phyloP scores from a whole-genome alignment of 345 rosid species.

The Isatis tinctoria region DNA sequence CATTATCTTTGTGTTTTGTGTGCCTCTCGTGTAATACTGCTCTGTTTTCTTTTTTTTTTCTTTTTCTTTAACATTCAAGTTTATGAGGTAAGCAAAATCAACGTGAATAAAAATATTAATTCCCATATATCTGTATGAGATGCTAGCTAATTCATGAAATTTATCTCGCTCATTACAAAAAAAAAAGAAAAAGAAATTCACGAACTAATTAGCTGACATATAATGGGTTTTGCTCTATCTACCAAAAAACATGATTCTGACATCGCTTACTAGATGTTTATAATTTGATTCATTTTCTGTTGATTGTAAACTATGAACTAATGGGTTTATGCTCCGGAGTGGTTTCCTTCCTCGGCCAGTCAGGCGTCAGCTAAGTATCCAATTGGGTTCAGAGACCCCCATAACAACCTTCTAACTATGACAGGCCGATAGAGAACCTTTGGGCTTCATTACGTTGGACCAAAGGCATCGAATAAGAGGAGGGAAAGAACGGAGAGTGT shows the following conservation, averaged over 20 bases:
- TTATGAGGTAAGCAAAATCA: conserved; percentile 2
- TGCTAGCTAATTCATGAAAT: neutral
- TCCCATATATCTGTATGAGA: neutral
- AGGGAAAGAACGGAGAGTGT: conserved; percentile 1
- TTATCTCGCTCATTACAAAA: no score
- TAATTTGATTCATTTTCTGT: neutral
- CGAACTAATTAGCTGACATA: neutral
- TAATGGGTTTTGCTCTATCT: neutral
- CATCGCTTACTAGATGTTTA: neutral
- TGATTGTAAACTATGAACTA: neutral
- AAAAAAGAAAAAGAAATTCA: neutral
- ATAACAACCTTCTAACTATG: no score
- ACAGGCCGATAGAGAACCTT: no score
- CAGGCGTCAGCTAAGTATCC: no score
- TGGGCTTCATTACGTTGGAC: no score
- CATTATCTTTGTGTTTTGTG: neutral
- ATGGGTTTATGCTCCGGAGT: neutral
- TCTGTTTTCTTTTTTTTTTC: neutral
- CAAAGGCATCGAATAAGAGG: conserved; percentile 8
- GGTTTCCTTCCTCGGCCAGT: no score
- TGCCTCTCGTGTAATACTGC: neutral
- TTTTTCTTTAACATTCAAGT: neutral
- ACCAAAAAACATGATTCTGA: no score
- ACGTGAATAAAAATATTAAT: neutral
- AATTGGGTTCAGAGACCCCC: no score